phyloP scores from a whole-genome alignment of 257 asterid genomes.

The Ajuga chamaepitys region DNA sequence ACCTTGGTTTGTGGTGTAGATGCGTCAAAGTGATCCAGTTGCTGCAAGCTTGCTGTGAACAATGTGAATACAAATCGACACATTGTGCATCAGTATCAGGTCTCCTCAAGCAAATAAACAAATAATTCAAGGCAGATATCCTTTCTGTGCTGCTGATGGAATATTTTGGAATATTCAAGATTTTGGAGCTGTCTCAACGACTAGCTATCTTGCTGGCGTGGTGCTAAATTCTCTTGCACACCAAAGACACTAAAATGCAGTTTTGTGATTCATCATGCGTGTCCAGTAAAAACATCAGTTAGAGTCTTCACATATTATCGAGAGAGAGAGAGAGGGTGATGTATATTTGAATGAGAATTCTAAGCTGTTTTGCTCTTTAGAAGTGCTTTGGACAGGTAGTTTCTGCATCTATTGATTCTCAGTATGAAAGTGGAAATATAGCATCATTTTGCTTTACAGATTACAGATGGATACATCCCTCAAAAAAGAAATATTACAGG shows the following conservation, averaged over 20 bases:
- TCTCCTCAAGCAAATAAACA: slow-evolving; percentile 73
- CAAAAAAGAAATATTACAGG: neutral
- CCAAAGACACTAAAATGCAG: neutral
- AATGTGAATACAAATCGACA: slow-evolving; percentile 76
- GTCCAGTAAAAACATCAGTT: neutral
- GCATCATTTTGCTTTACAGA: neutral
- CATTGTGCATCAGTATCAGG: slow-evolving; percentile 88
- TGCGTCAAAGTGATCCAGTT: slow-evolving; percentile 68
- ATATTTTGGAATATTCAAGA: no score
- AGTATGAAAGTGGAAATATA: neutral
- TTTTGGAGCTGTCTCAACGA: neutral
- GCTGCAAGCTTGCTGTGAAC: slow-evolving; percentile 79
- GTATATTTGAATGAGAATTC: neutral
- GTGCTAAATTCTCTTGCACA: neutral
- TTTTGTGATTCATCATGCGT: neutral
- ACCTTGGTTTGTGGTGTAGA: slow-evolving; percentile 36
- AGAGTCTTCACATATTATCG: neutral
- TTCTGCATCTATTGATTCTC: neutral
- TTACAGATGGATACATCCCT: no score
- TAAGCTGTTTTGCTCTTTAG: neutral
- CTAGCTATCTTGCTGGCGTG: neutral
- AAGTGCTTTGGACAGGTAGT: neutral
- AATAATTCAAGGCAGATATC: slow-evolving; percentile 15
- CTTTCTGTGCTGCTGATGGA: neutral
- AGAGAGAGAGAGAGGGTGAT: neutral